Percentiles rank a stretch among this genome's conserved stretches.
Evolutionary conservation across 768 basidiomycete species (phyloP).

Genomic region (Tephrocybe sp.): DNA sequence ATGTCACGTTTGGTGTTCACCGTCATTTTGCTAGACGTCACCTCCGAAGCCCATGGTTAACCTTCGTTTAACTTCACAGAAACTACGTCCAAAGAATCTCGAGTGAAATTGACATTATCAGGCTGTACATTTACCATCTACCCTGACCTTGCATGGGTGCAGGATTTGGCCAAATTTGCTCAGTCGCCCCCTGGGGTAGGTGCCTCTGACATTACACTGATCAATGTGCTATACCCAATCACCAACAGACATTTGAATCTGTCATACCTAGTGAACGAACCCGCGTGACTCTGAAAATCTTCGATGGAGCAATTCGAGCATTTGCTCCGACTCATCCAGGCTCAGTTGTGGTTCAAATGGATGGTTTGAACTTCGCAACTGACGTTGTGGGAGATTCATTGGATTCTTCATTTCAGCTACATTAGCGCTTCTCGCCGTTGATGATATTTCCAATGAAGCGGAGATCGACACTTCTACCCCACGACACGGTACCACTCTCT

Average conservation of each 20-base stretch:
- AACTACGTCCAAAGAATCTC: slow-evolving; percentile 74
- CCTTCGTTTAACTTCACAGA: too few relatives aligned
- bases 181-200: slow-evolving; percentile 89
- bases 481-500: slow-evolving; percentile 43
- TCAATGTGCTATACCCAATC: background rate
- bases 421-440: slow-evolving; percentile 45
- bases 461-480: slow-evolving; percentile 22
- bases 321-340: slow-evolving; percentile 60
- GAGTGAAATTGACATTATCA: slow-evolving; percentile 58
- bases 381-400: slow-evolving; percentile 68
- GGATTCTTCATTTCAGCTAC: slow-evolving; percentile 52
- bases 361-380: slow-evolving; percentile 66
- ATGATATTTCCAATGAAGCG: slow-evolving; percentile 27
- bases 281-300: slow-evolving; percentile 57
- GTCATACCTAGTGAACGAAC: slow-evolving; percentile 91
- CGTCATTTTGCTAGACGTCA: too few relatives aligned
- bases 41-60: too few relatives aligned
- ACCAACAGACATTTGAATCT: slow-evolving; percentile 75
- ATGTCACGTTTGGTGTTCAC: too few relatives aligned
- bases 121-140: slow-evolving; percentile 62
- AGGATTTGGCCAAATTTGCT: slow-evolving; percentile 59
- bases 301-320: slow-evolving; percentile 64
- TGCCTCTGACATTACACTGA: slow-evolving; percentile 16
- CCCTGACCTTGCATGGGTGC: slow-evolving; percentile 60
- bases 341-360: slow-evolving; percentile 63